Evolutionary conservation across 2,329 filamentous ascomycete species (phyloP).

Genomic region (Plenodomus lindquistii): DNA sequence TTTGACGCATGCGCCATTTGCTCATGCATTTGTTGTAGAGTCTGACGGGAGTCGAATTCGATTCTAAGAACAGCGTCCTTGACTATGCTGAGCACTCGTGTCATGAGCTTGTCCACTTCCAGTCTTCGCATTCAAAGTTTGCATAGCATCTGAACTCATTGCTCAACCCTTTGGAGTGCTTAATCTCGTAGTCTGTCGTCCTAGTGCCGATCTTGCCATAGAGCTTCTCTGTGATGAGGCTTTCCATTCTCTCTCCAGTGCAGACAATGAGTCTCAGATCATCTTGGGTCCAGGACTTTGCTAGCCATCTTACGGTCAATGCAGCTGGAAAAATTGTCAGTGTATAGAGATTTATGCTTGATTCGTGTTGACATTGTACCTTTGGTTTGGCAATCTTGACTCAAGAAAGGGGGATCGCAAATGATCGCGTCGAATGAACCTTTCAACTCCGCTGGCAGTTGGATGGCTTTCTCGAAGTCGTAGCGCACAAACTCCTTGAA

Average conservation of each 20-base stretch:
- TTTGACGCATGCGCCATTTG: too few relatives aligned
- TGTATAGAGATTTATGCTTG: slow-evolving; percentile 10
- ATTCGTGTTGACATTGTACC: slow-evolving; percentile 45
- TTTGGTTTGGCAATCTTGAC: slow-evolving; percentile 80
- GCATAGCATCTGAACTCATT: slow-evolving; percentile 83
- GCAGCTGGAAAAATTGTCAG: slow-evolving; percentile 57
- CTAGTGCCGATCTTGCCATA: slow-evolving; percentile 65
- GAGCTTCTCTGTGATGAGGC: slow-evolving; percentile 63
- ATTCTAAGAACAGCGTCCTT: too few relatives aligned
- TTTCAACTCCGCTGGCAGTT: slow-evolving; percentile 66
- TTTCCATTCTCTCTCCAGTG: slow-evolving; percentile 77
- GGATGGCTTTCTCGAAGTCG: slow-evolving; percentile 71
- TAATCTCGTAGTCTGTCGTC: slow-evolving; percentile 70
- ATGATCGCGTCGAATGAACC: slow-evolving; percentile 70
- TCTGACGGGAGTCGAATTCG: too few relatives aligned
- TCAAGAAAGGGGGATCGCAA: slow-evolving; percentile 78
- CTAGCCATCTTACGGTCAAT: slow-evolving; percentile 74
- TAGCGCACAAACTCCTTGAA: slow-evolving; percentile 77
- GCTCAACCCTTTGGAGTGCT: slow-evolving; percentile 72
- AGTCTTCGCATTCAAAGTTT: slow-evolving; percentile 68
- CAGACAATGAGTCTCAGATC: slow-evolving; percentile 63
- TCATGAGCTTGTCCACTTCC: slow-evolving; percentile 39
- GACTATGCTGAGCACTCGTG: neutral
- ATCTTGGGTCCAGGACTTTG: slow-evolving; percentile 53
- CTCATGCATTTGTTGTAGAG: too few relatives aligned